Evolutionary conservation across 106 monocot species (phyloP).

Genomic region (Dendrobium nobile): DNA sequence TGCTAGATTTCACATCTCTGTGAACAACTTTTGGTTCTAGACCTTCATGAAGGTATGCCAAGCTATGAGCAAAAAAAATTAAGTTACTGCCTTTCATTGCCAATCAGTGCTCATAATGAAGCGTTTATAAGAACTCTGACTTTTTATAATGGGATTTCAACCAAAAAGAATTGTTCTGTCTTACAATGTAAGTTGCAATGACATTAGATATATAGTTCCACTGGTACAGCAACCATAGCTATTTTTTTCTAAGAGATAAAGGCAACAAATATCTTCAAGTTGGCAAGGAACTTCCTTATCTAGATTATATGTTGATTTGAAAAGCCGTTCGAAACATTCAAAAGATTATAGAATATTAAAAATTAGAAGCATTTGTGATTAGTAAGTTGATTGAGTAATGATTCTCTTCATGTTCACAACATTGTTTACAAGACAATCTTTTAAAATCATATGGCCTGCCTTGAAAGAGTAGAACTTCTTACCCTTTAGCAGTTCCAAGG

Average conservation of each 20-base stretch:
- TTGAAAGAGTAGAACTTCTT: background rate
- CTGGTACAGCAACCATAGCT: too few relatives aligned
- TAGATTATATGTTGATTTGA: background rate
- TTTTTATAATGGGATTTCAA: too few relatives aligned
- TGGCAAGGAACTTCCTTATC: background rate
- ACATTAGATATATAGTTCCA: too few relatives aligned
- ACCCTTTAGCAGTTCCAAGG: conserved; percentile 32
- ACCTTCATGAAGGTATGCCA: conserved; percentile 47
- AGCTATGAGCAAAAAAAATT: conserved; percentile 9
- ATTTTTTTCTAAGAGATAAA: too few relatives aligned
- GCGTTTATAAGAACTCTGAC: too few relatives aligned
- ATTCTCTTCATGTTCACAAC: background rate
- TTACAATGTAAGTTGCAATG: too few relatives aligned
- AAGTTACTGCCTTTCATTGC: background rate
- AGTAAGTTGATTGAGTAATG: background rate
- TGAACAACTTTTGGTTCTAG: conserved; percentile 53
- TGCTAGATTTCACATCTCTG: conserved; percentile 51
- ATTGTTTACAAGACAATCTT: background rate
- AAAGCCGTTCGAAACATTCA: background rate
- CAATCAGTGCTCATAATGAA: too few relatives aligned
- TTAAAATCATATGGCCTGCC: background rate
- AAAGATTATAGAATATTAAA: background rate
- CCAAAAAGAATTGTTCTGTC: too few relatives aligned
- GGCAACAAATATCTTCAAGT: background rate
- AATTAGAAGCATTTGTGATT: background rate